These are phyloP conservation scores for Lichtheimia ornata DNA, from an alignment of 371 early-diverging fungal species.

Conservation along the genomic window DNA sequence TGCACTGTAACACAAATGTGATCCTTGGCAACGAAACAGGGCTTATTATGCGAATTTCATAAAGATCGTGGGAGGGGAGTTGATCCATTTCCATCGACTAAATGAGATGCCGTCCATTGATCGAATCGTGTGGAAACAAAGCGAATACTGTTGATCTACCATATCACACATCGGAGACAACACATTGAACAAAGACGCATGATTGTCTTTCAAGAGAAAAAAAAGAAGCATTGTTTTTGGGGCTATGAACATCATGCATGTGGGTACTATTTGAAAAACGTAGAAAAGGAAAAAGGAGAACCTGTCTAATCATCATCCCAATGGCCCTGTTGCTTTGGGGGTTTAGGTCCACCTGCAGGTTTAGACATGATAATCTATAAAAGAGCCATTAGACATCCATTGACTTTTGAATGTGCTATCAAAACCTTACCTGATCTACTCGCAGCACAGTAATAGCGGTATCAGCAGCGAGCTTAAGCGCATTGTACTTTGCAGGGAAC, in stretches of 20 bases:
- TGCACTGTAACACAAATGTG: too few species aligned
- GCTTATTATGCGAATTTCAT: too few species aligned
- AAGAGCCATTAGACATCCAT: conserved; percentile 2
- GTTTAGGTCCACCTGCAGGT: conserved; percentile 96
- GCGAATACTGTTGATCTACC: too few species aligned
- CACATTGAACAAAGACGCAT: too few species aligned
- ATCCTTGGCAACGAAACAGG: too few species aligned
- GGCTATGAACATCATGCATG: conserved; percentile 2
- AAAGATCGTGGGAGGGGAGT: too few species aligned
- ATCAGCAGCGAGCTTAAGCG: conserved; percentile 88
- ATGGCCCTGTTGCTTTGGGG: conserved; percentile 84
- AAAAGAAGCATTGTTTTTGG: conserved; percentile 5
- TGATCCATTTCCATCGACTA: too few species aligned
- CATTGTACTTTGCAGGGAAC: conserved; percentile 82
- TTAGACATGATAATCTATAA: conserved; percentile 95
- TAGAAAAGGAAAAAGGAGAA: neutral
- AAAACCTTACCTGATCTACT: conserved; percentile 83
- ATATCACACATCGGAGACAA: too few species aligned
- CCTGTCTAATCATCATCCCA: conserved; percentile 87
- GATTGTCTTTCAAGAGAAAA: too few species aligned
- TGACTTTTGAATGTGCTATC: neutral
- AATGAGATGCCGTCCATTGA: too few species aligned
- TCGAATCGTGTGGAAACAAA: too few species aligned
- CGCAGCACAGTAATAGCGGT: conserved; percentile 94
- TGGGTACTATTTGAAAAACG: too few species aligned